Base-by-base conservation (phyloP, 2,329 filamentous ascomycete species). In the Zymoseptoria passerinii region DNA sequence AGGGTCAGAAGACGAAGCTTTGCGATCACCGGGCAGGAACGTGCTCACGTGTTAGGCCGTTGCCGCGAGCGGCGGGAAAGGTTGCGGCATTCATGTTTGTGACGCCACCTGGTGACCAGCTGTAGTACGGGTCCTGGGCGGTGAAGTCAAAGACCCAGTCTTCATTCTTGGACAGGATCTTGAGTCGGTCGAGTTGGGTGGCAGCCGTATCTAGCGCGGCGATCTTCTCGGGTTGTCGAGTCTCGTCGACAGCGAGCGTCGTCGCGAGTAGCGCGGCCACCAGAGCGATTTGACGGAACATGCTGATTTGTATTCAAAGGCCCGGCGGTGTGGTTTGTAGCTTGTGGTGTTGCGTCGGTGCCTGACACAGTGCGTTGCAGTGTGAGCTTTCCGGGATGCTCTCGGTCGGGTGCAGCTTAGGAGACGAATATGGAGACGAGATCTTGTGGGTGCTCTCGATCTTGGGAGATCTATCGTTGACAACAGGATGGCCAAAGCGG, bases 61-160 rank as follows among this genome's bases (percentile, higher is more conserved):
- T 73, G 19, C 74, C 76, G 13, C 73, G 73, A 1, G 77, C 70
- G 18, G 78, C 77, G 4, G 79, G 78, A 62, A 80, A 80, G 19
- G 77, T 80, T 18, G 78, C 78, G 10, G 76, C 76, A 61, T 80
- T 80, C 62, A 79, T 79, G 63, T 78, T 81, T 61, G 78, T 73
- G 35, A 82, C 79, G 16, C 75, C 74, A 10, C 80, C 79, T 1
- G 77, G 78, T 7, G 63, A 60, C 60, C 75, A 75, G 29, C 71
- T 77, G 65, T 78, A 76, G 64, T 72, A 70, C 10, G 67, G 63
- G 54, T 78, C 71, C 8, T 70, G 69, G 3, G 28, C 54, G 28
- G 66, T 73, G 68, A 81, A 82, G 69, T 81, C 77, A 66, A 80
- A 81, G 49, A 71, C 66, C 78, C 78, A 81, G 63, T 76, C 75